Evolutionary conservation across 768 basidiomycete genomes (phyloP).

Genomic region (Paxillus involutus): DNA sequence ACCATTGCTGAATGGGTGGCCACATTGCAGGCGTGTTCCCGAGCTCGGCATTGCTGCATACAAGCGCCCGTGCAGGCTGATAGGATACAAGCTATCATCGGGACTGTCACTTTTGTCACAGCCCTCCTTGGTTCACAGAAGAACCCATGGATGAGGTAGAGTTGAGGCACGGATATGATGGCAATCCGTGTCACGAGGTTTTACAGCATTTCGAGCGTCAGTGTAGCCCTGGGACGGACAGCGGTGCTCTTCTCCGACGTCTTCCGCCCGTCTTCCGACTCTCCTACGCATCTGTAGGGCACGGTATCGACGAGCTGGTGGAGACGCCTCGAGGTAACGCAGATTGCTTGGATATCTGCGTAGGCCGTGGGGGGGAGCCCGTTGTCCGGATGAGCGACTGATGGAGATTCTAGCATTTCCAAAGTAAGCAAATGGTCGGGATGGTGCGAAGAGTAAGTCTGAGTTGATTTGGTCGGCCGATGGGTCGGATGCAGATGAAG

Average conservation of each 20-base stretch:
- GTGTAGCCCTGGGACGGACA: neutral
- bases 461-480: neutral
- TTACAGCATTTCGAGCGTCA: slow-evolving; percentile 25
- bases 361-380: slow-evolving; percentile 11
- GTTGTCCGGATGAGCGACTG: neutral
- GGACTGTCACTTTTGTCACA: slow-evolving; percentile 17
- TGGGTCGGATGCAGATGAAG: neutral
- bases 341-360: slow-evolving; percentile 17
- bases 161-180: slow-evolving; percentile 25
- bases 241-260: neutral
- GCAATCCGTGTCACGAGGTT: slow-evolving; percentile 38
- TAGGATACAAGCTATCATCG: slow-evolving; percentile 24
- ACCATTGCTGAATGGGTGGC: slow-evolving; percentile 4
- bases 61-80: slow-evolving; percentile 34
- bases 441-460: neutral
- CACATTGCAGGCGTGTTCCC: neutral
- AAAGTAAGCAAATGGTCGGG: neutral
- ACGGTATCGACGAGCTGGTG: slow-evolving; percentile 32
- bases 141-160: neutral
- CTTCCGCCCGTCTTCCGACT: neutral
- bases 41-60: slow-evolving; percentile 17
- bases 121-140: slow-evolving; percentile 14
- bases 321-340: slow-evolving; percentile 27
- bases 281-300: slow-evolving; percentile 34
- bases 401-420: neutral